Evolutionary conservation across 768 basidiomycete species (phyloP).

Genomic region (Pleurotus sapidus): DNA sequence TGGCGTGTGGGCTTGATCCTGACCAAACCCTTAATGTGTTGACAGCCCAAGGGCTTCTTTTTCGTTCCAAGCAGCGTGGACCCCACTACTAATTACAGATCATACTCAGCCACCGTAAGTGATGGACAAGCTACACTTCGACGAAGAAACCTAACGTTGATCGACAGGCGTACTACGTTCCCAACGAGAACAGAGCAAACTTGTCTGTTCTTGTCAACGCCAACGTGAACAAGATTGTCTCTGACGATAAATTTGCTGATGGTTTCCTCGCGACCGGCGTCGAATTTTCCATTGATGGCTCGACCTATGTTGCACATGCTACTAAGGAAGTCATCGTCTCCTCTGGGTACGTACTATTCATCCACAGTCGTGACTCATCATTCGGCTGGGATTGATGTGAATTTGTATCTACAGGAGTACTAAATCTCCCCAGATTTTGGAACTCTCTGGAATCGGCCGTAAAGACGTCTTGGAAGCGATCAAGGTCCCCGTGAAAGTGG

Average conservation of each 20-base stretch:
- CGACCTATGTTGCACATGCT: constrained; percentile 25
- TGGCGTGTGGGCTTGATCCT: neutral
- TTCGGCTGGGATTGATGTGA: neutral
- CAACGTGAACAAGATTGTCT: neutral
- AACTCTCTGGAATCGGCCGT: constrained; percentile 5
- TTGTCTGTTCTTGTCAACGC: neutral
- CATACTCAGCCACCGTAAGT: neutral
- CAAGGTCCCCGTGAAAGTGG: neutral
- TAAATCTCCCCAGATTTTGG: neutral
- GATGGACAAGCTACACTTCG: neutral
- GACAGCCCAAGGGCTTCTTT: neutral
- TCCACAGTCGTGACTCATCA: neutral
- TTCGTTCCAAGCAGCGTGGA: neutral
- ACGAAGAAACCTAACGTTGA: neutral
- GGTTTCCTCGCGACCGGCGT: constrained; percentile 33
- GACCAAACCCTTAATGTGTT: neutral
- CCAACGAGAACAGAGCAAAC: neutral
- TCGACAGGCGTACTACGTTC: neutral
- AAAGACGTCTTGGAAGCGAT: neutral
- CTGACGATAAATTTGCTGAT: neutral
- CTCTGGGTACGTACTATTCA: neutral
- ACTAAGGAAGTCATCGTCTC: constrained; percentile 3
- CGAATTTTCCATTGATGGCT: constrained; percentile 45
- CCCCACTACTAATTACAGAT: neutral
- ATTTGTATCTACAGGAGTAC: neutral